Evolutionary conservation across 257 asterid species (phyloP).

Genomic region (Voacanga thouarsii): DNA sequence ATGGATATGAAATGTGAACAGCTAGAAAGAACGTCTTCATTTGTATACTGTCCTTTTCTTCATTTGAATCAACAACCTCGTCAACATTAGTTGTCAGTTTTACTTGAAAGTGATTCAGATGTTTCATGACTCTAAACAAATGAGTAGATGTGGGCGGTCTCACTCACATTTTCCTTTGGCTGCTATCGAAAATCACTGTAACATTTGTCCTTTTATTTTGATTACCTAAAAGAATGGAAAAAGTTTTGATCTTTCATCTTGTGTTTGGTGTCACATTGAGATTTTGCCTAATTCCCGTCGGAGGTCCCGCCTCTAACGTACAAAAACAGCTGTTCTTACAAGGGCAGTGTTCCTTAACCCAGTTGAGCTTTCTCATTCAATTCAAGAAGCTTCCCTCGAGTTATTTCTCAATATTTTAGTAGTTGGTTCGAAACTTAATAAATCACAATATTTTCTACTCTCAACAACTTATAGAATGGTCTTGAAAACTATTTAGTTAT

Average conservation of each 20-base stretch:
- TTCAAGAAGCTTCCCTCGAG: too few relatives aligned
- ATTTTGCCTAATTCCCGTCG: neutral
- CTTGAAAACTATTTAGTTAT: too few relatives aligned
- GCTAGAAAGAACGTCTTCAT: neutral
- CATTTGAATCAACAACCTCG: neutral
- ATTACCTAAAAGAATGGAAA: neutral
- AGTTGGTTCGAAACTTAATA: too few relatives aligned
- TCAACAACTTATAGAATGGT: too few relatives aligned
- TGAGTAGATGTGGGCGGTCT: neutral
- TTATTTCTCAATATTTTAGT: too few relatives aligned
- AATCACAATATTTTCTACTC: too few relatives aligned
- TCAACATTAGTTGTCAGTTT: neutral
- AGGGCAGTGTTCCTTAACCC: neutral
- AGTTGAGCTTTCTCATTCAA: too few relatives aligned
- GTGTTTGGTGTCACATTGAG: neutral
- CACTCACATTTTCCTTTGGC: neutral
- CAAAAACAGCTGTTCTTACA: neutral
- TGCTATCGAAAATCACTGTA: neutral
- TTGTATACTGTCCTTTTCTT: neutral
- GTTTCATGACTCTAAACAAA: neutral
- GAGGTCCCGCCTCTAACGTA: neutral
- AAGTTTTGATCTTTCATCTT: neutral
- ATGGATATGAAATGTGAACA: neutral
- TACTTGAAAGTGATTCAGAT: neutral
- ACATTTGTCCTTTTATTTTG: neutral